A percentile compares a stretch with the other conserved stretches of the same genome.
phyloP scores from a whole-genome alignment of 148 eudicot species.

The Cornus florida region DNA sequence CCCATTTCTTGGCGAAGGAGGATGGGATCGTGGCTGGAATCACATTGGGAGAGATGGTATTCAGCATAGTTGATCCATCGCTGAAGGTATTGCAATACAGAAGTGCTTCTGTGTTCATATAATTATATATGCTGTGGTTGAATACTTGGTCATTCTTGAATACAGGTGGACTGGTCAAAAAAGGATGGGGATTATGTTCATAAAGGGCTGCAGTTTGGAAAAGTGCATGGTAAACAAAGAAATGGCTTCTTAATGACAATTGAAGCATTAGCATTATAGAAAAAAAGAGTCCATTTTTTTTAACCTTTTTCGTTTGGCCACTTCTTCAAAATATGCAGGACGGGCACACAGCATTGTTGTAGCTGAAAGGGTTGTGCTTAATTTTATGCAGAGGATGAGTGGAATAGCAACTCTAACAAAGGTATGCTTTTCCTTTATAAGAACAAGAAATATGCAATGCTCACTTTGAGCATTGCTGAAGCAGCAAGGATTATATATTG shows the following conservation, averaged over 20 bases:
- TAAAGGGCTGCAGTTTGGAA: conserved; percentile 82
- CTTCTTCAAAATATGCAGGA: conserved; percentile 44
- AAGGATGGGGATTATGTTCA: conserved; percentile 80
- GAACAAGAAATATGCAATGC: background rate
- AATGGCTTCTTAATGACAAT: background rate
- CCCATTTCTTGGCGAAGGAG: conserved; percentile 86
- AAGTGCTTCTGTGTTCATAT: background rate
- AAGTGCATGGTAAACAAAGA: conserved; percentile 69
- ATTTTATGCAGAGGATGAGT: conserved; percentile 99
- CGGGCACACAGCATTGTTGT: conserved; percentile 80
- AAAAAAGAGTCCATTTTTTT: background rate
- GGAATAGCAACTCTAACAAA: conserved; percentile 96
- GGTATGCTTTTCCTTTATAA: conserved; percentile 38
- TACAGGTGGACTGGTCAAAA: conserved; percentile 85
- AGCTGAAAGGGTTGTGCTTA: conserved; percentile 90
- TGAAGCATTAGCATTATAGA: background rate
- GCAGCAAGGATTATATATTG: background rate
- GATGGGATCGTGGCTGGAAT: conserved; percentile 87
- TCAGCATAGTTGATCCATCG: conserved; percentile 80
- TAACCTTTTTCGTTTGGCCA: background rate
- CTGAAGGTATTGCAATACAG: conserved; percentile 57
- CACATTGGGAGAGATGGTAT: conserved; percentile 89
- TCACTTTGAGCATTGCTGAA: background rate
- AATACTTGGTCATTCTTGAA: conserved; percentile 12
- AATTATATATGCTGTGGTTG: conserved; percentile 8